phyloP scores from a whole-genome alignment of 192 early-diverging fungal species.

The Coemansia sp. region DNA sequence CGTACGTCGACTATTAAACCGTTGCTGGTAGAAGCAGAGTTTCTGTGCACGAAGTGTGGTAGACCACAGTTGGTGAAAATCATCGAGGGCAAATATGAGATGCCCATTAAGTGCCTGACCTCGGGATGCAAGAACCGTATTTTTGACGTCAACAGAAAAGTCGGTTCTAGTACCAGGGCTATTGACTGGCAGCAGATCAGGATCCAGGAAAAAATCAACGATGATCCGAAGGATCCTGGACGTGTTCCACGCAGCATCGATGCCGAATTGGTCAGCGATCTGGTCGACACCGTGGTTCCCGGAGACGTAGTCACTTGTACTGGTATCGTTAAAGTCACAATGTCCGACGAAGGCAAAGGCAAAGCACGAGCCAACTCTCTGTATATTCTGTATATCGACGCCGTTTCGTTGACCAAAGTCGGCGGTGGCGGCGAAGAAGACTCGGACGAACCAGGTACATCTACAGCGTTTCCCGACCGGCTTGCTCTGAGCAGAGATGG shows the following conservation, averaged over 20 bases:
- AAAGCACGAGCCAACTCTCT: conserved; percentile 56
- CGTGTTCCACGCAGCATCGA: conserved; percentile 77
- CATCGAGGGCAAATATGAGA: conserved; percentile 63
- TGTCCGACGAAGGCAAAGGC: conserved; percentile 63
- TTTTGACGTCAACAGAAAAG: conserved; percentile 62
- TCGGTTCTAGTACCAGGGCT: conserved; percentile 55
- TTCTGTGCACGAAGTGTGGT: conserved; percentile 64
- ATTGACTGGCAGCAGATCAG: conserved; percentile 81
- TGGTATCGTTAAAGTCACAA: conserved; percentile 75
- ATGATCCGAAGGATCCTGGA: conserved; percentile 67
- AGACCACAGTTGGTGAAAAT: conserved; percentile 59
- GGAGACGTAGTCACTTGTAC: conserved; percentile 78
- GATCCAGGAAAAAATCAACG: conserved; percentile 77
- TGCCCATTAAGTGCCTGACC: conserved; percentile 61
- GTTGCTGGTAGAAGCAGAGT: conserved; percentile 62
- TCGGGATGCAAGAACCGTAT: conserved; percentile 66
- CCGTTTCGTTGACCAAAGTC: conserved; percentile 64
- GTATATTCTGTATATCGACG: conserved; percentile 74
- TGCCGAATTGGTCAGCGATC: conserved; percentile 70
- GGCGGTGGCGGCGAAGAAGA: conserved; percentile 43
- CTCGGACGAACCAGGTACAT: not conserved
- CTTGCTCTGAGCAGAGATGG: not conserved
- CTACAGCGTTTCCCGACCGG: not conserved
- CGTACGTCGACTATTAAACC: conserved; percentile 73
- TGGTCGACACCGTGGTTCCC: conserved; percentile 77